phyloP scores from a whole-genome alignment of 164 flowering plant genomes.

The Tetracentron sinense region DNA sequence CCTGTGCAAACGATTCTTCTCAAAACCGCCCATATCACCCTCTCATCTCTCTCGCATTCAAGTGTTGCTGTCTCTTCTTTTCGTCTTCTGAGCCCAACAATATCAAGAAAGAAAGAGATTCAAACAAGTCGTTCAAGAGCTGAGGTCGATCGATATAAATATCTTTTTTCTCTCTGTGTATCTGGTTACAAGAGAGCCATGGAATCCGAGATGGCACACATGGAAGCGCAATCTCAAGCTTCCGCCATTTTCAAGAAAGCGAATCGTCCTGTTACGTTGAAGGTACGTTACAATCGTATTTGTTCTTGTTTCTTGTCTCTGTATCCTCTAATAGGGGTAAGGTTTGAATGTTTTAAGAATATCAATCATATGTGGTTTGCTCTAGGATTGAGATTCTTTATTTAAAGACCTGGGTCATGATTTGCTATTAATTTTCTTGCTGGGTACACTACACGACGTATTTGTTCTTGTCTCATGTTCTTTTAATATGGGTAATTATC shows the following conservation, averaged over 20 bases:
- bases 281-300: slow-evolving; percentile 27
- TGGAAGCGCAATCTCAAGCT: slow-evolving; percentile 33
- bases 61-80: neutral
- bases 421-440: too few species aligned
- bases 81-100: neutral
- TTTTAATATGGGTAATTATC: too few species aligned
- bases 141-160: too few species aligned
- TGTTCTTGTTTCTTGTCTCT: neutral
- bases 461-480: too few species aligned
- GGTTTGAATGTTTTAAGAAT: neutral
- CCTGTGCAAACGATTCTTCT: neutral
- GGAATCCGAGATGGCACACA: slow-evolving; percentile 30
- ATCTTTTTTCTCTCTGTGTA: neutral
- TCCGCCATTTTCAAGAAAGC: slow-evolving; percentile 34
- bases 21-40: neutral
- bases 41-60: neutral
- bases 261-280: slow-evolving; percentile 38
- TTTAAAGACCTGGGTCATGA: neutral
- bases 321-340: neutral
- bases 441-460: too few species aligned
- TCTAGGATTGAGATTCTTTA: neutral
- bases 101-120: neutral
- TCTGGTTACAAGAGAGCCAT: neutral
- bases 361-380: neutral
- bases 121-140: too few species aligned